Conservation (phyloP, 345 rosid species). For the Adansonia digitata region DNA sequence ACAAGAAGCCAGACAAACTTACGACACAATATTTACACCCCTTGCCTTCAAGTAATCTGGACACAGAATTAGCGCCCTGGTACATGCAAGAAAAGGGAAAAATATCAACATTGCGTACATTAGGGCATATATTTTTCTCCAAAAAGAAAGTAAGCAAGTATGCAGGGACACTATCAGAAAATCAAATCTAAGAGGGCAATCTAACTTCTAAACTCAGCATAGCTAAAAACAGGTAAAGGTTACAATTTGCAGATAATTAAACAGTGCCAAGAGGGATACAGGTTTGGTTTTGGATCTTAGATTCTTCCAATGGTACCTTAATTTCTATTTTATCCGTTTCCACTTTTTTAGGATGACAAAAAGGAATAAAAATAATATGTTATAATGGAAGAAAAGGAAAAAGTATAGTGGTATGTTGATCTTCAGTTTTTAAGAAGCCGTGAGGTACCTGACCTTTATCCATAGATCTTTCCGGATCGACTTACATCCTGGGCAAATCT, state of each 20-base stretch:
- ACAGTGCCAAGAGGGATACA: not conserved
- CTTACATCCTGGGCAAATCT: slow-evolving; percentile 85
- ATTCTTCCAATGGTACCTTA: not conserved
- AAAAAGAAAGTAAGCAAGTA: not conserved
- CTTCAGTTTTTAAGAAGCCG: slow-evolving; percentile 9
- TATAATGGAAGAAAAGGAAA: not conserved
- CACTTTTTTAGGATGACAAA: not conserved
- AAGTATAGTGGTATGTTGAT: not conserved
- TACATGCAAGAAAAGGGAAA: slow-evolving; percentile 26
- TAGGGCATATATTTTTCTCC: not conserved
- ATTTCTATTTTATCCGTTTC: not conserved
- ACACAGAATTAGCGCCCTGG: slow-evolving; percentile 30
- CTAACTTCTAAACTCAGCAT: slow-evolving; percentile 5
- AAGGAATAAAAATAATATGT: not conserved
- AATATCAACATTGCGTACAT: not conserved
- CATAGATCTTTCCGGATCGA: slow-evolving; percentile 46
- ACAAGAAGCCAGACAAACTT: slow-evolving; percentile 32
- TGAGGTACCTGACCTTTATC: slow-evolving; percentile 50
- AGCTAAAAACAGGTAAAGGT: not conserved
- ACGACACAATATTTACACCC: slow-evolving; percentile 81
- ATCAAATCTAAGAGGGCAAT: not conserved
- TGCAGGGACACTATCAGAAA: not conserved
- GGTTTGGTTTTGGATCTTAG: not conserved
- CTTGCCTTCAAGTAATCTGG: slow-evolving; percentile 28
- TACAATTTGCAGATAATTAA: not conserved